Evolutionary conservation across 2,329 filamentous ascomycete genomes (phyloP).

Genomic region (Chrysosporium queenslandicum): DNA sequence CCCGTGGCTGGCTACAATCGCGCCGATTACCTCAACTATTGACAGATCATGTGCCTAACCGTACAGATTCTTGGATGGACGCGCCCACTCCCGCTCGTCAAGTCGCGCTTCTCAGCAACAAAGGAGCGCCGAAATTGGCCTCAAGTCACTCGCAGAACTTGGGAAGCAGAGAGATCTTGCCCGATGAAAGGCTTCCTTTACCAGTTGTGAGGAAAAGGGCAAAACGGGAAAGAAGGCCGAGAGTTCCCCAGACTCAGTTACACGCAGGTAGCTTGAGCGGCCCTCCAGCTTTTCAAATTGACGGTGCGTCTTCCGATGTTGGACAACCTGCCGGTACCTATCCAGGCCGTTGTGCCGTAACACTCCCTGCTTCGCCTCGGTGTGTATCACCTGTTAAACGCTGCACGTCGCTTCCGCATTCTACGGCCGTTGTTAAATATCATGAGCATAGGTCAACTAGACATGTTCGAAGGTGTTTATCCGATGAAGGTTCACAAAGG

Average conservation of each 20-base stretch:
- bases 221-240: not conserved
- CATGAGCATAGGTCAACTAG: too few species aligned
- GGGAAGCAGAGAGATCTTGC: not conserved
- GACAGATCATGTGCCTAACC: slow-evolving; percentile 21
- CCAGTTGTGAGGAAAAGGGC: not conserved
- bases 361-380: not conserved
- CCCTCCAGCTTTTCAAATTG: not conserved
- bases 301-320: not conserved
- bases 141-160: not conserved
- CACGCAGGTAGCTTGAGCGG: not conserved
- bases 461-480: not conserved
- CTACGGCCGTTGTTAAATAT: too few species aligned
- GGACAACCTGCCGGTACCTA: not conserved
- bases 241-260: not conserved
- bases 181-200: not conserved
- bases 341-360: not conserved
- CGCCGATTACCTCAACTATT: slow-evolving; percentile 23
- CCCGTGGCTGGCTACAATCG: slow-evolving; percentile 15
- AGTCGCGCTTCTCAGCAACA: not conserved
- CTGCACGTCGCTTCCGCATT: not conserved
- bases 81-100: not conserved
- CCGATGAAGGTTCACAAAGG: not conserved
- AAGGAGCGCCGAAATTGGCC: not conserved
- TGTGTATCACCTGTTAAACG: not conserved
- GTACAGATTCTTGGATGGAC: not conserved